Conservation (phyloP, 192 early-diverging fungal species). For the Ambispora gerdemannii region DNA sequence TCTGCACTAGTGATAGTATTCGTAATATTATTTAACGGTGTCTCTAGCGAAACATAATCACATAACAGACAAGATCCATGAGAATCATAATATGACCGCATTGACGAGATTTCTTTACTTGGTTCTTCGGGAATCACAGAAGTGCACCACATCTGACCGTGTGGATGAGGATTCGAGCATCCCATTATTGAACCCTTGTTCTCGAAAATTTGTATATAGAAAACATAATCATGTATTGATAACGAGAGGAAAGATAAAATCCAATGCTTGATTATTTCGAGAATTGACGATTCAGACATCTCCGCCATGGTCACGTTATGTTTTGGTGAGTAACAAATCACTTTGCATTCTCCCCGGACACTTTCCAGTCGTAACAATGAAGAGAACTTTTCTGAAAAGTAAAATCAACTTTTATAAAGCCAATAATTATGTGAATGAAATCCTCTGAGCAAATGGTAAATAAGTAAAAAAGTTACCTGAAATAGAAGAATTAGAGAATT, state of each 20-base stretch:
- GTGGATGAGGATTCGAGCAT: slow-evolving; percentile 96
- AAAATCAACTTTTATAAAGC: not conserved
- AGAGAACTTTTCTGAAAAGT: slow-evolving; percentile 16
- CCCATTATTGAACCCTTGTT: slow-evolving; percentile 98
- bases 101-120: slow-evolving; percentile 61
- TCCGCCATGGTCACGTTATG: slow-evolving; percentile 89
- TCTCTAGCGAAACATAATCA: slow-evolving; percentile 70
- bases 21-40: no score
- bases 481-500: not conserved
- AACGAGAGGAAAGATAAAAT: slow-evolving; percentile 58
- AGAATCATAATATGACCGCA: slow-evolving; percentile 58
- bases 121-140: slow-evolving; percentile 82
- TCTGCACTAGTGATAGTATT: slow-evolving; percentile 1
- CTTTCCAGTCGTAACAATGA: slow-evolving; percentile 57
- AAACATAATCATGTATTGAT: slow-evolving; percentile 49
- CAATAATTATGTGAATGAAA: not conserved
- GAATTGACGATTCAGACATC: slow-evolving; percentile 68
- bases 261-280: slow-evolving; percentile 71
- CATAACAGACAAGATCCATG: slow-evolving; percentile 72
- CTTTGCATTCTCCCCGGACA: slow-evolving; percentile 75
- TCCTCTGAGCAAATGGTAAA: not conserved
- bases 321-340: slow-evolving; percentile 89
- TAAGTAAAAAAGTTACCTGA: not conserved
- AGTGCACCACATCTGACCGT: slow-evolving; percentile 92
- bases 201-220: slow-evolving; percentile 94